Percentiles rank a stretch among this genome's conserved stretches.
Evolutionary conservation across 2,329 filamentous ascomycete species (phyloP).

Genomic region (Exophiala sideris): DNA sequence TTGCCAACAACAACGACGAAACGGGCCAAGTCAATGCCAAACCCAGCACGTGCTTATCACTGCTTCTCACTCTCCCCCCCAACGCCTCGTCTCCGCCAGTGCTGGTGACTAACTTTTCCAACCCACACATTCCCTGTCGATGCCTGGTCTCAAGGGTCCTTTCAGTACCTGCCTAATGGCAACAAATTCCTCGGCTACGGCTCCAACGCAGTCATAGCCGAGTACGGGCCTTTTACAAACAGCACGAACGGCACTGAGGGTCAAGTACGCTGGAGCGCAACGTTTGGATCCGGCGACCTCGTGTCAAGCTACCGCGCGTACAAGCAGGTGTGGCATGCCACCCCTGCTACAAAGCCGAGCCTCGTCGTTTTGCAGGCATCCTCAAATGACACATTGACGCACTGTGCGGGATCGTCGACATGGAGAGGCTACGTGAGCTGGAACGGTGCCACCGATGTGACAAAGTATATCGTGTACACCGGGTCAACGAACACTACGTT

Average conservation of each 20-base stretch:
- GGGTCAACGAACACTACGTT: conserved; percentile 33
- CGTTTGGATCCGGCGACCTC: conserved; percentile 35
- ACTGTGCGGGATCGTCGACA: conserved; percentile 25
- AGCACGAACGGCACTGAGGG: not conserved
- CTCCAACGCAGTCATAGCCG: conserved; percentile 37
- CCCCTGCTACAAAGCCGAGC: conserved; percentile 38
- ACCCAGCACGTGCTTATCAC: conserved; percentile 2
- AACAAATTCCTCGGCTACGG: conserved; percentile 41
- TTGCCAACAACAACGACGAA: conserved; percentile 8
- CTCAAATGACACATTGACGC: conserved; percentile 32
- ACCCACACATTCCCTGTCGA: not conserved
- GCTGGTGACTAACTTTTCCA: conserved; percentile 4
- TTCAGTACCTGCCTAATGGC: conserved; percentile 35
- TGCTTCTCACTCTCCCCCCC: conserved; percentile 5
- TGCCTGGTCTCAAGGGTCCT: conserved; percentile 35
- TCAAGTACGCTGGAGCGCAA: conserved; percentile 30
- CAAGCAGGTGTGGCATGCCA: conserved; percentile 40
- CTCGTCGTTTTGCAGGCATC: conserved; percentile 16
- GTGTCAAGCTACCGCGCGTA: conserved; percentile 36
- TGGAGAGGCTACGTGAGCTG: conserved; percentile 38
- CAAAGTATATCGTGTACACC: conserved; percentile 36
- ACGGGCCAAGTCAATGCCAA: not conserved
- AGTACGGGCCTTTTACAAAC: conserved; percentile 29
- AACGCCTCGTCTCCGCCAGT: conserved; percentile 1
- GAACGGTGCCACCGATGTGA: conserved; percentile 41